Evolutionary conservation across 345 rosid genomes (phyloP), one percentile per base, ranked within the genome.

Genomic region (Noccaea bulbosa): DNA sequence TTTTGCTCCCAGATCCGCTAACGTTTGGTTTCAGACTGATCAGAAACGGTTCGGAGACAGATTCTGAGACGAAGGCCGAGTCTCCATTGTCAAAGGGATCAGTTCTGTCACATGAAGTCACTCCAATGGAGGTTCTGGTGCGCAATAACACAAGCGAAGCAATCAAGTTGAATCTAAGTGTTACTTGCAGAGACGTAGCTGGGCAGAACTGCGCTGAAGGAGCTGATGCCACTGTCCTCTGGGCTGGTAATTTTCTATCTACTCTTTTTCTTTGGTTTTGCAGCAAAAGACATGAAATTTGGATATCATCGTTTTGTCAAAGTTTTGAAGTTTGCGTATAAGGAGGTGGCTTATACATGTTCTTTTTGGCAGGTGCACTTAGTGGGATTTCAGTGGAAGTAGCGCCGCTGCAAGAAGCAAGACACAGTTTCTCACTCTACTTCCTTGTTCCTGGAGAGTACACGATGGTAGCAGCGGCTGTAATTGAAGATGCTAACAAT

Each of bases 371-470:
- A 92, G 99, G 98, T 73, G 86, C 86, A 40, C 73, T 95, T 61
- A 80, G 81, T 78, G 97, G 91, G 57, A 88, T 95, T 61, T 61
- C 73, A 16, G 67, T 88, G 84, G 98, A 92, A 79, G 90, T 81
- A 75, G 88, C 88, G 3, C 91, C 98, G 0, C 85, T 95, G 30
- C 75, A 84, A 80, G 98, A 92, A 82, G 54, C 80, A 12, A 85
- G 78, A 71, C 98, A 90, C 67, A 12, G 83, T 34, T 95, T 95
- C 82, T 85, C 98, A 5, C 80, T 95, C 20, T 85, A 90, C 79
- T 88, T 92, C 73, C 94, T 92, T 47, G 94, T 92, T 12, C 99
- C 97, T 0, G 99, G 99, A 54, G 98, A 92, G 79, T 95, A 92
- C 80, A 87, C 96, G 2, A 66, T 95, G 76, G 84, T 84, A 34